Evolutionary conservation across 257 asterid species (phyloP), one percentile per base, ranked within the genome.

Genomic region (Solanum sejunctum): DNA sequence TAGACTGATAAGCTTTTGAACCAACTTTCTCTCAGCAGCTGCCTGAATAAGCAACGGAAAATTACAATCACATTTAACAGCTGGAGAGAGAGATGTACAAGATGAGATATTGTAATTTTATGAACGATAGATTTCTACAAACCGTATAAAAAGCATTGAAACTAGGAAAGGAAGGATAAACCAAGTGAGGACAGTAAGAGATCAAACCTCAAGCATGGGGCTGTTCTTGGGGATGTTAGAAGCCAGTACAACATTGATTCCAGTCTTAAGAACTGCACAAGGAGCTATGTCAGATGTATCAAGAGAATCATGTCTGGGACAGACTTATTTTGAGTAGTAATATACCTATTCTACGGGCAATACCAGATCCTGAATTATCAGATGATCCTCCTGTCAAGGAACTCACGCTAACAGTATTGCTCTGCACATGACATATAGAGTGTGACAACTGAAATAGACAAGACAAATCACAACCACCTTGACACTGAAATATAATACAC

Each of bases 321-420:
- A 7, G n/a, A 47, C 55, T 78, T 64, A n/a, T 43, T 66, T 67
- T 15, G 64, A 51, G 78, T 52, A 69, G 84, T 43, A 61, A 20
- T 56, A 86, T 91, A 97, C 98, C 98, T 92, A 97, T 84, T 85
- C 98, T 90, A 39, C 97, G 98, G 32, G 99, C 98, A 87, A 95
- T 94, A 82, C 94, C 93, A 86, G 92, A 85, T 52, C 98, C 99
- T 0, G 94, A 90, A 86, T 93, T 97, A 88, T 97, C 99, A 88
- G 97, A 90, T 77, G 93, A 57, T 80, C 98, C 96, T 78, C 98
- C 98, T 77, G 94, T 89, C 71, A 97, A 88, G 70, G 93, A 91
- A 47, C 94, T 92, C 81, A 93, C 93, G 64, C 94, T 89, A 61
- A 93, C 91, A 15, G 92, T 69, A 84, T 92, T 91, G 87, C 89